Evolutionary conservation across 2,329 filamentous ascomycete species (phyloP), one percentile per base, ranked within the genome.

Genomic region (Aspergillus fischeri): DNA sequence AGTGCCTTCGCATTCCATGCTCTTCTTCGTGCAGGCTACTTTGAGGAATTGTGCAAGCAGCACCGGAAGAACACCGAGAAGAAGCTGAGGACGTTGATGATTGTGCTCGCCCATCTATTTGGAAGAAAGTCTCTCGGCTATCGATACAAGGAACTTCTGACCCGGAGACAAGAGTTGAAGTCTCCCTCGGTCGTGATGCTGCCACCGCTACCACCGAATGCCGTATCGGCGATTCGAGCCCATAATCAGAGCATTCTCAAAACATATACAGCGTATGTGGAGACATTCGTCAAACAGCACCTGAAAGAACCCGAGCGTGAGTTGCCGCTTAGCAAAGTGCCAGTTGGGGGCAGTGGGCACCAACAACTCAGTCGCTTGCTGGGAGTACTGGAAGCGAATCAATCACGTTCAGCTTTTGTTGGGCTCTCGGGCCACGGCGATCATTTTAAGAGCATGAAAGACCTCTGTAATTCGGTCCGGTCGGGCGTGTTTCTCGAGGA

Each of bases 1-100:
- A 84, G 86, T 0, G 85, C 84, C 4, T 92, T 92, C 67, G 88
- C 88, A 0, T 90, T 92, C 72, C 89, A 92, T 67, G 84, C 88
- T 1, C 77, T 93, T 9, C 75, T 93, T 1, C 87, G 85, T 57
- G 83, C 81, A 2, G 88, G 89, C 0, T 92, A 89, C 66, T 88
- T 92, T 68, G 81, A 86, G 60, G 71, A 78, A 24, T 72, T 92
- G 0, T 90, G 88, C 67, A 77, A 77, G 2, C 76, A 82, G 27
- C 17, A 78, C 90, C 38, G 72, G 82, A 74, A 69, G 3, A 79
- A 80, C 17, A 78, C 80, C 1, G 72, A 82, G 17, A 62, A 70
- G 0, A 80, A 85, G 0, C 69, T 88, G 3, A 74, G 78, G n/a
- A 80, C 83, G 29, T 73, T 92, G 41, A 83, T 91, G 75, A 75